Base-by-base conservation (phyloP, 148 eudicot species). In the Simmondsia chinensis region DNA sequence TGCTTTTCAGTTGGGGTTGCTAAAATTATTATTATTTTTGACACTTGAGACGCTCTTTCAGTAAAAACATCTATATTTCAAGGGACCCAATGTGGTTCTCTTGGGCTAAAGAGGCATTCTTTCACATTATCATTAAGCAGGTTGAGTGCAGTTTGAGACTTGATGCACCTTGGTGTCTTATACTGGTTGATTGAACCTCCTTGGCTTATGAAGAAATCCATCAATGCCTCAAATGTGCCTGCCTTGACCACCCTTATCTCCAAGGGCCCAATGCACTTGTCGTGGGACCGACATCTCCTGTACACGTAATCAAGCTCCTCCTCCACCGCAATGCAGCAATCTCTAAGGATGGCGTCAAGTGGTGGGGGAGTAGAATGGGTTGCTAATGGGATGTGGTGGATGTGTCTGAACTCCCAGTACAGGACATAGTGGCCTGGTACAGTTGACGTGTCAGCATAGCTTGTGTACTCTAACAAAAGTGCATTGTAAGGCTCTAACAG, bases 101-200 rank as follows among this genome's bases (percentile, higher is more conserved):
- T 71, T 1, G 84, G 79, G 35, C 94, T 84, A 35, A 80, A 69
- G 50, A 65, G 76, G 38, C 64, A 16, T 15, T 43, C 73, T 57
- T 54, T 55, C 19, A 80, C 82, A 26, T 60, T 76, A 9, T 60
- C 51, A 46, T 84, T 62, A 2, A 84, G 79, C 46, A 84, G 61
- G 48, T 76, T 64, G 39, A 80, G 17, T 0, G 77, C 84, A 41
- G 67, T 52, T 13, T 38, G 54, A 17, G 76, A 74, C 40, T 69
- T 74, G 3, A 85, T 69, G 36, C 91, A 81, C 70, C 86, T 66
- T 2, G 95, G 95, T n/a, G 91, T 81, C 54, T 81, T 85, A 37
- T 85, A 85, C 67, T 85, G 91, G 35, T 78, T 85, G 6, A 85
- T 77, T 2, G 95, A 85, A 2, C 72, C 89, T 2, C 89, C 95